phyloP scores from a whole-genome alignment of 2,329 filamentous ascomycete species.

The Colletotrichum gloeosporioides region DNA sequence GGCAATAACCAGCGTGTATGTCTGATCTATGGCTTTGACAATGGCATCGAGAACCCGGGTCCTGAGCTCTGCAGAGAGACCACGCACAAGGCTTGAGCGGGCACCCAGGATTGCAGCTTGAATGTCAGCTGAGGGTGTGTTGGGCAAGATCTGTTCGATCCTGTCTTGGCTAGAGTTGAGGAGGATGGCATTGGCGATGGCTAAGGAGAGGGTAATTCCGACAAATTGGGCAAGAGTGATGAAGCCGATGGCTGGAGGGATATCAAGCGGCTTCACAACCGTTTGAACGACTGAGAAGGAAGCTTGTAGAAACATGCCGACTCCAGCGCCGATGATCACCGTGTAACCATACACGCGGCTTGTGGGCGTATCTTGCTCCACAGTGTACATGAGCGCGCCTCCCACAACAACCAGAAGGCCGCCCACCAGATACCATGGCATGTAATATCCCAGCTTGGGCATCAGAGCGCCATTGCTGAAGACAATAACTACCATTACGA shows the following conservation, averaged over 20 bases:
- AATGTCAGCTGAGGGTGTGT: not conserved
- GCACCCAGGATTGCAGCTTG: not conserved
- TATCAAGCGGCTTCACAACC: conserved; percentile 30
- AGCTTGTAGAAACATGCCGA: conserved; percentile 36
- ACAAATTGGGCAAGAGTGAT: conserved; percentile 28
- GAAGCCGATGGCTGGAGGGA: conserved; percentile 37
- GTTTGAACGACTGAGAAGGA: conserved; percentile 40
- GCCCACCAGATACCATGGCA: conserved; percentile 42
- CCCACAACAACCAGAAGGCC: conserved; percentile 37
- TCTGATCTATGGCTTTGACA: not conserved
- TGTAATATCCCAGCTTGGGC: conserved; percentile 31
- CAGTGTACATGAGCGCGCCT: conserved; percentile 33
- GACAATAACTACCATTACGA: not conserved
- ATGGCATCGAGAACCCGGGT: not conserved
- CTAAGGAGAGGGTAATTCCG: not conserved
- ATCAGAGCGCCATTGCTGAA: conserved; percentile 34
- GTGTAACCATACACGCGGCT: conserved; percentile 37
- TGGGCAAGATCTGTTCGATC: not conserved
- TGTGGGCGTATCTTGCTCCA: conserved; percentile 17
- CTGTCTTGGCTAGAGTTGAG: not conserved
- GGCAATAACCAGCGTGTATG: conserved; percentile 36
- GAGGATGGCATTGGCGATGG: not conserved
- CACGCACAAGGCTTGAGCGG: not conserved
- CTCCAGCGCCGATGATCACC: conserved; percentile 45
- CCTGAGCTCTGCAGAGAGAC: not conserved